Evolutionary conservation across 1,139 yeast genomes (phyloP).

Genomic region (Pichia sp.): DNA sequence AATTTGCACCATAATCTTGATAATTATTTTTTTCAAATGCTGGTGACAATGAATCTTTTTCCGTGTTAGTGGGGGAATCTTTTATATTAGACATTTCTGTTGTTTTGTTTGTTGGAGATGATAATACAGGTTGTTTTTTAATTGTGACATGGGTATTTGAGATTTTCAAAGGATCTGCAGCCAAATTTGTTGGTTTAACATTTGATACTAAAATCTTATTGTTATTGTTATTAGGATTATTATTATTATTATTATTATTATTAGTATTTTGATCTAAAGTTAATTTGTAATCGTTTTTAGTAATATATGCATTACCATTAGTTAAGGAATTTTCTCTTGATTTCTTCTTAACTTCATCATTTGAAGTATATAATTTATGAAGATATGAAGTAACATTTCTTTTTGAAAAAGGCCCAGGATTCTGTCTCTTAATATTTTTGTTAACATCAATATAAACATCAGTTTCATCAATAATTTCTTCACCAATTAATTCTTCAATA

Average conservation of each 20-base stretch:
- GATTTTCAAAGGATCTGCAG: constrained; percentile 75
- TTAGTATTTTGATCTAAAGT: no score
- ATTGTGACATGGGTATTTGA: constrained; percentile 64
- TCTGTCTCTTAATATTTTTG: constrained; percentile 72
- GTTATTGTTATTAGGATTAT: constrained; percentile 14
- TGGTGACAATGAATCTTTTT: constrained; percentile 3
- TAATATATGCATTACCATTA: constrained; percentile 8
- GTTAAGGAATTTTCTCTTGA: constrained; percentile 5
- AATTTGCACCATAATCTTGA: constrained; percentile 32
- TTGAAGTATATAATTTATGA: constrained; percentile 40
- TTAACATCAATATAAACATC: constrained; percentile 92
- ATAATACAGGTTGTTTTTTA: constrained; percentile 40
- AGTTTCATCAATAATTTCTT: constrained; percentile 93
- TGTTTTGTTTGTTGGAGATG: constrained; percentile 1
- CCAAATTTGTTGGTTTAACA: constrained; percentile 60
- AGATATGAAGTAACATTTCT: constrained; percentile 64
- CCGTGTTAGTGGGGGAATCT: neutral
- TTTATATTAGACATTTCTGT: neutral
- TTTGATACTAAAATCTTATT: constrained; percentile 18
- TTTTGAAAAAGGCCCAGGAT: constrained; percentile 81
- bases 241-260: no score
- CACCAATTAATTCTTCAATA: constrained; percentile 95
- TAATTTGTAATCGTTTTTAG: constrained; percentile 11
- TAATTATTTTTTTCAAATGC: neutral
- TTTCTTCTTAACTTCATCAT: no score